A percentile compares a stretch with the other conserved stretches of the same genome.
Evolutionary conservation across 2,329 filamentous ascomycete genomes (phyloP).

Genomic region (Phaeosphaeria sp.): DNA sequence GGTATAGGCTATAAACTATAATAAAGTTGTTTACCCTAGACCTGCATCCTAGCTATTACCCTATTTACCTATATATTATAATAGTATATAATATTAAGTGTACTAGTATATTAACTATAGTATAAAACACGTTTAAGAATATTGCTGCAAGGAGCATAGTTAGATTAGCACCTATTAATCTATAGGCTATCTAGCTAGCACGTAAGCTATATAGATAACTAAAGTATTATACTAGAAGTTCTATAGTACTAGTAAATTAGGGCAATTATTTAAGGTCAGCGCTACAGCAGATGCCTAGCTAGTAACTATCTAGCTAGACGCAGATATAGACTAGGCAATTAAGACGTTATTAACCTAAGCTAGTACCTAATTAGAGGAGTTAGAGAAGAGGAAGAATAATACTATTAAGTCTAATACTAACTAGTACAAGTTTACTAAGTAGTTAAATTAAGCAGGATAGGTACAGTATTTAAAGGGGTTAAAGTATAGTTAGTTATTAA

Average conservation of each 20-base stretch:
- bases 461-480: constrained; percentile 9
- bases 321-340: background rate
- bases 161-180: background rate
- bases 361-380: background rate
- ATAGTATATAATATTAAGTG: too few relatives aligned
- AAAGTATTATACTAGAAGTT: constrained; percentile 3
- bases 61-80: too few relatives aligned
- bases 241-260: constrained; percentile 3
- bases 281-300: background rate
- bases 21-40: too few relatives aligned
- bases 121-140: background rate
- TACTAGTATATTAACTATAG: background rate
- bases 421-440: constrained; percentile 2
- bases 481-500: constrained; percentile 7
- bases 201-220: too few relatives aligned
- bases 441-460: constrained; percentile 2
- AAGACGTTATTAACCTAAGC: background rate
- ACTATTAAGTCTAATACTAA: constrained; percentile 3
- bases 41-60: too few relatives aligned
- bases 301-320: background rate
- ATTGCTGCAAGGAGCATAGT: background rate
- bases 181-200: background rate
- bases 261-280: background rate
- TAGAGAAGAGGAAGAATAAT: background rate
- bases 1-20: too few relatives aligned